Base-by-base conservation (phyloP, 768 basidiomycete genomes). In the Xerocomellus chrysenteron region DNA sequence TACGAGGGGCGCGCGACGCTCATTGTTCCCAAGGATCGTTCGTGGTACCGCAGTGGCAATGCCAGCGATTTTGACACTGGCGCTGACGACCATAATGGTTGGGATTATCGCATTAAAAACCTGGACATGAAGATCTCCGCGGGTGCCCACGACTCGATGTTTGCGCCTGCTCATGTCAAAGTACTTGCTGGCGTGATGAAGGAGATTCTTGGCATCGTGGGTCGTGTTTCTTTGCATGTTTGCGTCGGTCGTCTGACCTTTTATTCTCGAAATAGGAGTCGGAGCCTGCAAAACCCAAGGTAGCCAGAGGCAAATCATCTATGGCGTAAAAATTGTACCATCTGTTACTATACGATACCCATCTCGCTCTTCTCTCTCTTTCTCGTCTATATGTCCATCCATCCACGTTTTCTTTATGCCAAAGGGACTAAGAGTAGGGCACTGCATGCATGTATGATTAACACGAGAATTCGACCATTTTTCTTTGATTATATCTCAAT, bases 91-190 rank as follows among this genome's bases (percentile, higher is more conserved):
- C 69, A 66, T 62, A 70, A 71, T 9, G 69, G 69, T 16, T 70
- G 69, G 69, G 65, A 69, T 41, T 59, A 47, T 37, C 61, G 65
- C 33, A 60, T 70, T 46, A 67, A 61, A 36, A 63, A 67, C 21
- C 19, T 69, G 36, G 67, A 61, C 52, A 64, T 70, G 64, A 70
- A 67, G 55, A 16, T 71, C 21, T 58, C 69, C 2, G 56, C 60
- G 6, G 69, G 69, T 16, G 17, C 61, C 3, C 69, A 71, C n/a
- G 69, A 70, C 55, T 68, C 69, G 2, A 69, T 70, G 69, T 71
- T 70, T 36, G 66, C 69, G 2, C 69, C 69, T 49, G 68, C 69
- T 21, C 63, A 71, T 24, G 69, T 71, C 19, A 70, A 70, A 21
- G 62, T 63, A 4, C 69, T 70, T 1, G 67, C 69, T 36, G 56